Evolutionary conservation across 2,329 filamentous ascomycete genomes (phyloP), one percentile per base, ranked within the genome.

Genomic region (Hymenoscyphus fraxineus): DNA sequence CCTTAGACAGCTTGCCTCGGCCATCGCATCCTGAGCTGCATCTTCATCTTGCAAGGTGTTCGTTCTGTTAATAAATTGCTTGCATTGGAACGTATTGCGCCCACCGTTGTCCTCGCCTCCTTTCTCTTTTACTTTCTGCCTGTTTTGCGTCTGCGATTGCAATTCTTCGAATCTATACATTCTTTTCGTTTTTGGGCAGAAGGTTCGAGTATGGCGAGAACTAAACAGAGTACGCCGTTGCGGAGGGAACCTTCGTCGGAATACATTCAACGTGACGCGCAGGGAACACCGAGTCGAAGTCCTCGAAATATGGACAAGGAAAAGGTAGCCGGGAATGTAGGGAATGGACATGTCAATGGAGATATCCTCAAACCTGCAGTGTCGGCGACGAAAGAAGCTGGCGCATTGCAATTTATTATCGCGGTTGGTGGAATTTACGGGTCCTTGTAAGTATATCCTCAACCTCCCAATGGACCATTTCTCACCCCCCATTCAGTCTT

Each of bases 351-450:
- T 41, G 67, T 71, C 39, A 66, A 70, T 60, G 71, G 71, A 44
- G 63, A 69, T 58, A 69, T 73, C 19, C 70, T 77, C 56, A 78
- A 77, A 69, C 73, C 60, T n/a, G 39, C 74, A 67, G 69, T 69
- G 65, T 65, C 71, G 65, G 39, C 71, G 67, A 67, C 68, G 63
- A 74, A 78, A 62, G 83, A 86, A 35, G 83, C 88, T 9, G 90
- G 91, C 4, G 76, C 92, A 38, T 74, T 90, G 73, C 90, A 96
- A 77, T 85, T 97, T 63, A 78, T 93, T 59, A 85, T 96, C 67
- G 94, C 93, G 69, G 92, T 97, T n/a, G 88, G 88, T 6, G 95
- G 95, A 65, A 99, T 99, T 72, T 99, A 99, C 77, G 92, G 90
- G 41, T 96, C 93, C 41, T 99, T 99, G 94, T 97, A 85, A 74